Evolutionary conservation across 2,329 filamentous ascomycete species (phyloP), one percentile per base, ranked within the genome.

Genomic region (Aureobasidium sp.): DNA sequence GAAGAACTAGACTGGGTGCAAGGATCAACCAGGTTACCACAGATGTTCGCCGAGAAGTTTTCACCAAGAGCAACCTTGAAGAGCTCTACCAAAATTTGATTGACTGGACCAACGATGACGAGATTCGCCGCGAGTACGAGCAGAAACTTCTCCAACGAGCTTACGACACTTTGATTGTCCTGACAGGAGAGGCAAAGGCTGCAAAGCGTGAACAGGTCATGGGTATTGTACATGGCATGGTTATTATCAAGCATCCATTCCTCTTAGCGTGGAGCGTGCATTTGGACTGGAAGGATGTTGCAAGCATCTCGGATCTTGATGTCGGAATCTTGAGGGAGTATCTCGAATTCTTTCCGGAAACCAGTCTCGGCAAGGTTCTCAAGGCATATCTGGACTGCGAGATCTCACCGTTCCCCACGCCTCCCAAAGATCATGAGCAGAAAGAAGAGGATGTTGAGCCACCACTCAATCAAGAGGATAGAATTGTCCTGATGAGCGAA

Each of bases 181-280:
- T 88, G 14, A 80, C 84, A 2, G 56, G 76, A 1, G 81, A 84
- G 3, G 73, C 83, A 55, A 97, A 97, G 69, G 65, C 71, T 1
- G 69, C 74, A 16, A 90, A 94, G 67, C 79, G 87, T 22, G 74
- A 81, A 30, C 83, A 86, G 58, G 85, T 95, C 0, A 71, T 86
- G 62, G 84, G 86, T 56, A 74, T 93, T 49, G 90, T 91, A 0
- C 82, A 84, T 58, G 93, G 91, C 57, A 95, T 98, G 87, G 91
- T 98, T 56, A 87, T 95, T 56, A 93, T 98, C 66, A 90, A 91
- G 62, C 90, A 97, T 61, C 88, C 89, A 0, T 95, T 85, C 70
- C 81, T 85, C 58, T 76, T 94, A 14, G 93, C 93, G 0, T 98
- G 94, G 94, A 85, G 89, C 62, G 85, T 96, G 56, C 79, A 86